Evolutionary conservation across 2,329 filamentous ascomycete species (phyloP), one percentile per base, ranked within the genome.

Genomic region (Talaromyces amestolkiae): DNA sequence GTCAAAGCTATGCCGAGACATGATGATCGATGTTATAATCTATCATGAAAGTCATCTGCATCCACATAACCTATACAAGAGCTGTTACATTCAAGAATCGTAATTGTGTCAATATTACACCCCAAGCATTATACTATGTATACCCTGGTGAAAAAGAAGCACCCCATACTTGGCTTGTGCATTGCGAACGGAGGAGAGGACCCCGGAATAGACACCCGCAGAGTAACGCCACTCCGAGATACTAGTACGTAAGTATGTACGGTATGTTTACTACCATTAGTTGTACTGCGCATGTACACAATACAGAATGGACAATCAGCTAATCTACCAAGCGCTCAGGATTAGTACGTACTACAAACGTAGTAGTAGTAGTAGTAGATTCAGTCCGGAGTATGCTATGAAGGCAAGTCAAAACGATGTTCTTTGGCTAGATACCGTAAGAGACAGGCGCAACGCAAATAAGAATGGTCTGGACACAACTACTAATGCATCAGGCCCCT

Each of bases 131-230:
- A 5, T 31, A 31, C 27, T 8, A 6, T 31, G 27, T 31, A 31
- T 31, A 31, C 7, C 27, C 27, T 31, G 3, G 27, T 31, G 27
- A 31, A 31, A 31, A 7, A 7, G 27, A 49, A 49, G 45, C 51
- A 56, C 53, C 53, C 53, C 53, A 37, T 37, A 56, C 53, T 56
- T 56, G 33, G 53, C 33, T 56, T 37, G 53, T 56, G 53, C 33
- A 22, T 22, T 22, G 35, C 31, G 27, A 8, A 54, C 51, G 31
- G 51, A 37, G 33, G 53, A 56, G 53, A 56, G 31, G 53, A 37
- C 53, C 51, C 51, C 31, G 51, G 51, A 56, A 56, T 35, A 22
- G 33, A 39, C 33, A 56, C 53, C 53, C 53, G 53, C 53, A 56
- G 24, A 56, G 24, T 9, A 33, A 37, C 53, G 53, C 53, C 53